Evolutionary conservation across 1,284 basidiomycete genomes (phyloP).

Genomic region (Cerrena zonata): DNA sequence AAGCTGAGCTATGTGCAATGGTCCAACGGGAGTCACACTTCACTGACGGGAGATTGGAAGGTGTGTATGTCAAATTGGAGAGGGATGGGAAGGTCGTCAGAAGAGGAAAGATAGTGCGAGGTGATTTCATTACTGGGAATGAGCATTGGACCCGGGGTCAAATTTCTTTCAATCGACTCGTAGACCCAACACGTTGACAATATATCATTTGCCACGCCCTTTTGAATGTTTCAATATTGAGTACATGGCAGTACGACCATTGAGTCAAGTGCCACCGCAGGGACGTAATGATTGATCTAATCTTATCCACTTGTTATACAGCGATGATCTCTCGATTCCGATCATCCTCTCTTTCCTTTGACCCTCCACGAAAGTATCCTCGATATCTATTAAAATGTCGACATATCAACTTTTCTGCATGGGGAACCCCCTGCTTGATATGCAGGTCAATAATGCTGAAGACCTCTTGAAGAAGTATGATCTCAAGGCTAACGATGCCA

Average conservation of each 20-base stretch:
- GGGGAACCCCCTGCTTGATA: conserved; percentile 87
- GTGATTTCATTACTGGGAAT: conserved; percentile 59
- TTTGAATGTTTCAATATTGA: too few species aligned
- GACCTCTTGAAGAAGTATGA: conserved; percentile 84
- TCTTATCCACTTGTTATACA: background rate
- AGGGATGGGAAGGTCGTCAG: conserved; percentile 33
- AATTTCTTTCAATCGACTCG: too few species aligned
- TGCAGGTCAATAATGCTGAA: conserved; percentile 82
- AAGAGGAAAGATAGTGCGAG: conserved; percentile 54
- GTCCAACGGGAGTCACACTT: conserved; percentile 41
- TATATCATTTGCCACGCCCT: too few species aligned
- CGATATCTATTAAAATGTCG: conserved; percentile 19
- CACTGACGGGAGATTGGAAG: conserved; percentile 49
- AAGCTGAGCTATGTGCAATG: conserved; percentile 37
- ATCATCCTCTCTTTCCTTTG: background rate
- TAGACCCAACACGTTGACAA: too few species aligned
- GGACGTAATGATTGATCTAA: background rate
- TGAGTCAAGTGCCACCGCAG: background rate
- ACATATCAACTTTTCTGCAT: conserved; percentile 66
- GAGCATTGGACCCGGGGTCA: conserved; percentile 48
- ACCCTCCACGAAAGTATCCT: background rate
- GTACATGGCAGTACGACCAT: too few species aligned
- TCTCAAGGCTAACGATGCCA: conserved; percentile 93
- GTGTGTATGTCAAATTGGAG: conserved; percentile 56
- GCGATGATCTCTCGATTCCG: background rate